Evolutionary conservation across 352 stramenopile genomes (phyloP).

Genomic region (Globisporangium spinosum): DNA sequence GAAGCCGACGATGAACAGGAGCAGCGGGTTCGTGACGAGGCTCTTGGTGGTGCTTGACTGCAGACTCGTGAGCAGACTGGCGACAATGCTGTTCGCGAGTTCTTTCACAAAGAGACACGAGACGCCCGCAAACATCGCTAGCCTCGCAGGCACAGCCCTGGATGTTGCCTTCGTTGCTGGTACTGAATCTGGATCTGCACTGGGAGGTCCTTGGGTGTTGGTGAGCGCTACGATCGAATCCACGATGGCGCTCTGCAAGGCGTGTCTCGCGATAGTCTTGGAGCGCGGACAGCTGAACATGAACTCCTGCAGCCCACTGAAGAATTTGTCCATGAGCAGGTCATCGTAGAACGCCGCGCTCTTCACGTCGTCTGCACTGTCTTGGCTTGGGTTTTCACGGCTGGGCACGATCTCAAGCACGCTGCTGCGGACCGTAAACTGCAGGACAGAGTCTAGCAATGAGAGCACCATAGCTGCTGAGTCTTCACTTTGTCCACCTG

Average conservation of each 20-base stretch:
- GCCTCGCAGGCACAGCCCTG: constrained; percentile 7
- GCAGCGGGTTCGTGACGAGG: background rate
- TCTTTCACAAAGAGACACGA: constrained; percentile 43
- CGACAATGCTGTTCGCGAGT: constrained; percentile 27
- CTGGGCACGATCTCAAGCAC: constrained; percentile 14
- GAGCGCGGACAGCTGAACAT: constrained; percentile 46
- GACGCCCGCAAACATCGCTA: constrained; percentile 33
- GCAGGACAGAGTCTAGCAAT: constrained; percentile 21
- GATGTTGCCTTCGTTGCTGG: background rate
- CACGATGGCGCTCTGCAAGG: constrained; percentile 26
- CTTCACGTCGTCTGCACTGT: background rate
- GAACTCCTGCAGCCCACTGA: constrained; percentile 46
- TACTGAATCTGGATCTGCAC: background rate
- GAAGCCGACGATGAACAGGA: constrained; percentile 35
- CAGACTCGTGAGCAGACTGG: constrained; percentile 16
- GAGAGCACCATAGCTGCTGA: constrained; percentile 5
- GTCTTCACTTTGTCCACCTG: constrained; percentile 7
- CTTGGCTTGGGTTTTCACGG: background rate
- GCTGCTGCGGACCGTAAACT: constrained; percentile 24
- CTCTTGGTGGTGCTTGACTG: background rate
- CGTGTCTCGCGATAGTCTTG: constrained; percentile 23
- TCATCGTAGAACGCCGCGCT: constrained; percentile 32
- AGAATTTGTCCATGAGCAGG: constrained; percentile 63
- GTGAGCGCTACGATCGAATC: background rate
- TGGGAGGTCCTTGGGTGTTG: background rate